Conservation (phyloP, 306 rosid genomes). For the Sesbania bispinosa region DNA sequence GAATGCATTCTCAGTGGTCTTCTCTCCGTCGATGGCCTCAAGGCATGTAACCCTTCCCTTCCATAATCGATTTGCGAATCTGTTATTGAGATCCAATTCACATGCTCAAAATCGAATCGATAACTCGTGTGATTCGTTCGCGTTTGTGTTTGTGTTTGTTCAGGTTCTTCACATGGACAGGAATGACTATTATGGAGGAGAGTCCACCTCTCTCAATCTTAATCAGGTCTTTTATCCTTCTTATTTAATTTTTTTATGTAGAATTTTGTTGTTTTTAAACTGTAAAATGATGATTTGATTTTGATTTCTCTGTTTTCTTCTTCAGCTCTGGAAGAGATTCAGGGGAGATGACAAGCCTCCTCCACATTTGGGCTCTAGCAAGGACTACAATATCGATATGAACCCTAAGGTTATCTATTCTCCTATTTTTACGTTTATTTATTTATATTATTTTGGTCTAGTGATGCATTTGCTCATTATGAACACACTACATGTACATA, state of each 20-base stretch:
- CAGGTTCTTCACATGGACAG: constrained; percentile 98
- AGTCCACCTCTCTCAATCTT: constrained; percentile 89
- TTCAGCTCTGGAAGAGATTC: constrained; percentile 95
- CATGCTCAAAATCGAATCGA: background rate
- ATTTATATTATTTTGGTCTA: background rate
- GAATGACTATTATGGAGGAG: constrained; percentile 96
- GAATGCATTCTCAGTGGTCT: constrained; percentile 99
- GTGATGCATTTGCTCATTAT: background rate
- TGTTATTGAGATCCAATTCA: constrained; percentile 6
- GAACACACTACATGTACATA: background rate
- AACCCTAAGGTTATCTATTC: constrained; percentile 68
- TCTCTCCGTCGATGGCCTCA: constrained; percentile 99
- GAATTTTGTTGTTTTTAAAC: background rate
- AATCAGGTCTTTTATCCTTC: constrained; percentile 50
- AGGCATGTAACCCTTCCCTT: too few relatives aligned
- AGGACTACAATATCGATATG: constrained; percentile 97
- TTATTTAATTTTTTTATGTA: background rate
- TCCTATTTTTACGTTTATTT: background rate
- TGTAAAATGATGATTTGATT: background rate
- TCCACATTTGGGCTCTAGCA: constrained; percentile 81
- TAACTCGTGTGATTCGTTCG: constrained; percentile 1
- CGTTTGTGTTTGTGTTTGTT: background rate
- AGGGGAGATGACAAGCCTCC: constrained; percentile 87
- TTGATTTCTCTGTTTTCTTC: background rate
- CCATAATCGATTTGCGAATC: background rate